Conservation (phyloP, 495 filamentous ascomycete genomes). For the Choiromyces venosus region DNA sequence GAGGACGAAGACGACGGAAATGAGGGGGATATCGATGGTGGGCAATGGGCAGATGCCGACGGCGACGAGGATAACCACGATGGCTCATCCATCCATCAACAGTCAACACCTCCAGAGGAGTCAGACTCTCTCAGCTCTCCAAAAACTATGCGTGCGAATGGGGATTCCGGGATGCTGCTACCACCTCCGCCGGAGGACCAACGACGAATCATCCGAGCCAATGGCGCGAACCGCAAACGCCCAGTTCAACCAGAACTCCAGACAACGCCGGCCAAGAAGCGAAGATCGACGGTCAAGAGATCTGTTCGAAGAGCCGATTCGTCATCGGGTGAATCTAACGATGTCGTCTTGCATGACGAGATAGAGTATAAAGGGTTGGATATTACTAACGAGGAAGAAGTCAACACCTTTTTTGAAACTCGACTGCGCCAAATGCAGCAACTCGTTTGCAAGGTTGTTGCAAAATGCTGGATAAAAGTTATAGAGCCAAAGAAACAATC, state of each 20-base stretch:
- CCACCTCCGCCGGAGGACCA: slow-evolving; percentile 30
- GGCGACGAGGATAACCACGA: slow-evolving; percentile 37
- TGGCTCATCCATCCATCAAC: slow-evolving; percentile 11
- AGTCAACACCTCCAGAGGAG: slow-evolving; percentile 22
- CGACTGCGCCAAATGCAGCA: slow-evolving; percentile 67
- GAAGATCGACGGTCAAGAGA: slow-evolving; percentile 33
- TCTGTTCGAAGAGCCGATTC: slow-evolving; percentile 32
- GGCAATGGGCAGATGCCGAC: slow-evolving; percentile 28
- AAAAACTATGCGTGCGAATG: slow-evolving; percentile 27
- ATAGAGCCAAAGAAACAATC: slow-evolving; percentile 84
- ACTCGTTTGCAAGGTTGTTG: slow-evolving; percentile 64
- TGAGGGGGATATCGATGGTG: slow-evolving; percentile 22
- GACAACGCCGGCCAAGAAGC: slow-evolving; percentile 32
- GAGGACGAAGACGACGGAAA: slow-evolving; percentile 40
- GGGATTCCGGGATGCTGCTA: slow-evolving; percentile 8
- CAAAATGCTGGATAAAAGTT: slow-evolving; percentile 74
- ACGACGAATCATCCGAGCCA: slow-evolving; percentile 31
- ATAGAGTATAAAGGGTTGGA: slow-evolving; percentile 46
- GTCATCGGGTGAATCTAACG: slow-evolving; percentile 33
- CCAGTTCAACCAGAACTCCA: slow-evolving; percentile 28
- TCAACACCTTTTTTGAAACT: slow-evolving; percentile 60
- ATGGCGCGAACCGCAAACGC: slow-evolving; percentile 22
- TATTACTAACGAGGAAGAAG: slow-evolving; percentile 54
- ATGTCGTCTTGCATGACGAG: slow-evolving; percentile 33
- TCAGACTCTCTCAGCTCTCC: slow-evolving; percentile 19